Base-by-base conservation (phyloP, 306 rosid genomes). In the Trifolium fragiferum region DNA sequence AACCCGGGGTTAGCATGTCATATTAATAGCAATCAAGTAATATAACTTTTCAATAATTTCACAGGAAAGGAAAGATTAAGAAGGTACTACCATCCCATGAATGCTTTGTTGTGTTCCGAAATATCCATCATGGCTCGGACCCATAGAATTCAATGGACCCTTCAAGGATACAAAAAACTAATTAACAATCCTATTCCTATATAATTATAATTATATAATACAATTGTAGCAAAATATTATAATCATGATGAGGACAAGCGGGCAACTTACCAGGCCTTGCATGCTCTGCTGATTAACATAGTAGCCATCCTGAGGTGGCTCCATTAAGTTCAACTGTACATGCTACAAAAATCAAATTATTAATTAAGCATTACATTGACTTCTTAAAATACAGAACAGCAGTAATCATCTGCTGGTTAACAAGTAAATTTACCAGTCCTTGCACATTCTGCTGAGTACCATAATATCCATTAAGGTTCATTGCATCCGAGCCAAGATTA, bases 291-390 rank as follows among this genome's bases (percentile, higher is more conserved):
- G 98, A 85, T 84, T 84, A 72, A 90, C 95, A 77, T 87, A 93
- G 86, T 90, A 93, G 46, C 88, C 87, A 49, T 93, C 98, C 55
- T 89, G 94, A 82, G 98, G 96, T 7, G 94, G 98, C 84, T 93
- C 98, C 98, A 93, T 93, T 80, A 90, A 83, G 77, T 93, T 90
- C 87, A 93, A 82, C 85, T 90, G 98, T 58, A 87, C 89, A 88
- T 79, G 83, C 84, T 82, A 64, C 19, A 58, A 61, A 73, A 75
- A 71, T 65, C 69, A 70, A 68, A 58, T 33, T 46, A 44, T 64
- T 18, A 67, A 20, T 51, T 51, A 20, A 27, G 15, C 72, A 47
- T 65, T 64, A 47, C n/a, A 51, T 23, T 66, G 41, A 57, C 13
- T 25, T 62, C 75, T 54, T 15, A 51, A 18, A 21, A 60, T 60